phyloP scores from a whole-genome alignment of 2,329 filamentous ascomycete species.

The Dactylonectria macrodidyma region DNA sequence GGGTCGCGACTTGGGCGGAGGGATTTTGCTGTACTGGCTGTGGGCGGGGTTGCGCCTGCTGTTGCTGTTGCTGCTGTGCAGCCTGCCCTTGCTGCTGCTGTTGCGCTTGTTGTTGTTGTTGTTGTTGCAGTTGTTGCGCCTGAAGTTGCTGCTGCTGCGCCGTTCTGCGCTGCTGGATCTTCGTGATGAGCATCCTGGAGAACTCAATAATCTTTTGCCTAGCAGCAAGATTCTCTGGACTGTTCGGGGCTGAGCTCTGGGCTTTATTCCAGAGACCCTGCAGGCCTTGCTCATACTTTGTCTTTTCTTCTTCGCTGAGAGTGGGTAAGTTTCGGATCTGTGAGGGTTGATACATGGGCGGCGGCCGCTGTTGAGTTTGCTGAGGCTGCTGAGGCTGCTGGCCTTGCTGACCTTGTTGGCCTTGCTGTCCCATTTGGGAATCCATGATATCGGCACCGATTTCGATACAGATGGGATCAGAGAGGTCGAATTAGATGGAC shows the following conservation, averaged over 20 bases:
- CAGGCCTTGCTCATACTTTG: conserved; percentile 72
- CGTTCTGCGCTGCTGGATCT: conserved; percentile 61
- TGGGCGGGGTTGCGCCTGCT: conserved; percentile 43
- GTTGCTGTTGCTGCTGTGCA: conserved; percentile 41
- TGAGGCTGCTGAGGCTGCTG: conserved; percentile 43
- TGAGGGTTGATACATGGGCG: conserved; percentile 65
- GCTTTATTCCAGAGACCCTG: conserved; percentile 68
- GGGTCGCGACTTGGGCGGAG: conserved; percentile 40
- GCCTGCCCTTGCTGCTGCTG: conserved; percentile 44
- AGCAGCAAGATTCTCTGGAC: conserved; percentile 64
- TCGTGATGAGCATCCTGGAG: conserved; percentile 68
- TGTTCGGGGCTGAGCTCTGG: conserved; percentile 63
- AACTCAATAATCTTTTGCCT: conserved; percentile 74
- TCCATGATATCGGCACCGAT: conserved; percentile 39
- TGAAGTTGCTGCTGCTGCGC: conserved; percentile 54
- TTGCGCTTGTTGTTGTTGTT: conserved; percentile 48
- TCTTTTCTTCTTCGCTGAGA: conserved; percentile 69
- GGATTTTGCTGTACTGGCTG: conserved; percentile 39
- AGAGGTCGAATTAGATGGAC: conserved; percentile 1
- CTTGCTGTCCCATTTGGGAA: conserved; percentile 45
- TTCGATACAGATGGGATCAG: conserved; percentile 5
- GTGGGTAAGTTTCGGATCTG: conserved; percentile 66
- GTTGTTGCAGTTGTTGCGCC: conserved; percentile 47
- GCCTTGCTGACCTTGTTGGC: conserved; percentile 33
- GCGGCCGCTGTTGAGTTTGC: conserved; percentile 45